Base-by-base conservation (phyloP, 2,329 filamentous ascomycete genomes). In the Hymenoscyphus albidus region DNA sequence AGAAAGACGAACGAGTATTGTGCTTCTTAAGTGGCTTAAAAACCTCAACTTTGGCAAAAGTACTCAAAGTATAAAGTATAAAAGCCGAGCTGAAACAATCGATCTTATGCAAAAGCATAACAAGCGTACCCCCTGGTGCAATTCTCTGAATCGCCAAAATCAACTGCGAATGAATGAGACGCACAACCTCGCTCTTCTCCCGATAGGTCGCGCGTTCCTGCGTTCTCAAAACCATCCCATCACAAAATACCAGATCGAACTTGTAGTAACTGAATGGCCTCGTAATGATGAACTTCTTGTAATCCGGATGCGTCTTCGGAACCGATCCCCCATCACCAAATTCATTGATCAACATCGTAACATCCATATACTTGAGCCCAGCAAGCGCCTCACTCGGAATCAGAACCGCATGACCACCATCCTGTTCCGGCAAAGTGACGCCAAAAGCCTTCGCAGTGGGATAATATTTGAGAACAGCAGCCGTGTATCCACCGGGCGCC, bases 221-320 rank as follows among this genome's bases (percentile, higher is more conserved):
- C 1, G 65, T 71, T 54, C 71, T 65, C n/a, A 73, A 62, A 9
- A 70, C 68, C 31, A 66, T 65, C 3, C 72, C 72, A 62, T 72
- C 71, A 51, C 70, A 71, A 35, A 74, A 70, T n/a, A 73, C 62
- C 5, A 73, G 63, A 48, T 72, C 67, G 40, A 73, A 73, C 27
- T 62, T 68, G n/a, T 72, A 59, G 39, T 35, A 58, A 4, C 27
- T 65, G 65, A 70, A 73, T 1, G 70, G 71, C 5, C 66, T 59
- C 18, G 64, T 39, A 3, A 44, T 48, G 10, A 59, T 55, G 55
- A 73, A 71, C 3, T 58, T 65, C 10, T 60, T 40, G 39, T 44
- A 58, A n/a, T 62, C 63, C 12, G 70, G 68, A 54, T 71, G 62
- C 2, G 61, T 48, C 16, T 40, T 27, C 3, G 69, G 67, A 54